A percentile compares a stretch with the other conserved stretches of the same genome.
phyloP scores from a whole-genome alignment of 192 early-diverging fungal species.

The Geranomyces michiganensis region DNA sequence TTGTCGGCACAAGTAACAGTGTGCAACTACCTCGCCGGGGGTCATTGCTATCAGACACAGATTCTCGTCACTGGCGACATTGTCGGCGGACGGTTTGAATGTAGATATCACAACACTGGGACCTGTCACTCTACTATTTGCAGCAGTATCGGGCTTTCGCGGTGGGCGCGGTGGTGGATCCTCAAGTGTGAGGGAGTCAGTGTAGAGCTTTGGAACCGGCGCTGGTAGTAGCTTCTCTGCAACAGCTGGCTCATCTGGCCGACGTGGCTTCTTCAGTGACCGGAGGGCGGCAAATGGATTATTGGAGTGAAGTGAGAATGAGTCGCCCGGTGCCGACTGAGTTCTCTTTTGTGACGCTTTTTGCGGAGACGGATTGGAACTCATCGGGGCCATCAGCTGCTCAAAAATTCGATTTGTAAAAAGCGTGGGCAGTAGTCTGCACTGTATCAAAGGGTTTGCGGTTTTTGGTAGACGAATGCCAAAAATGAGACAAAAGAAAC shows the following conservation, averaged over 20 bases:
- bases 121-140: background rate
- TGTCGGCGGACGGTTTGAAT: no score
- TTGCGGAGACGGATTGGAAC: no score
- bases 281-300: slow-evolving; percentile 30
- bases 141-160: background rate
- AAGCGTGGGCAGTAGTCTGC: no score
- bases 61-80: background rate
- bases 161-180: background rate
- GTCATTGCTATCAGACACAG: slow-evolving; percentile 30
- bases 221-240: background rate
- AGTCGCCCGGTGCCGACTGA: background rate
- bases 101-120: no score
- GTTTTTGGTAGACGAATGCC: no score
- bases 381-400: no score
- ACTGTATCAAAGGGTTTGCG: no score
- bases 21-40: slow-evolving; percentile 18
- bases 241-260: background rate
- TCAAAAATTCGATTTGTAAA: no score
- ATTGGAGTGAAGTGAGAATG: background rate
- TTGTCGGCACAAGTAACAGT: background rate
- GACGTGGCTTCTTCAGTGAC: slow-evolving; percentile 5
- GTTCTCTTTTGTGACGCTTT: no score
- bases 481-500: no score
- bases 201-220: background rate
- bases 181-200: background rate